phyloP scores from a whole-genome alignment of 108 stramenopile species.

The Epipyxis sp. region DNA sequence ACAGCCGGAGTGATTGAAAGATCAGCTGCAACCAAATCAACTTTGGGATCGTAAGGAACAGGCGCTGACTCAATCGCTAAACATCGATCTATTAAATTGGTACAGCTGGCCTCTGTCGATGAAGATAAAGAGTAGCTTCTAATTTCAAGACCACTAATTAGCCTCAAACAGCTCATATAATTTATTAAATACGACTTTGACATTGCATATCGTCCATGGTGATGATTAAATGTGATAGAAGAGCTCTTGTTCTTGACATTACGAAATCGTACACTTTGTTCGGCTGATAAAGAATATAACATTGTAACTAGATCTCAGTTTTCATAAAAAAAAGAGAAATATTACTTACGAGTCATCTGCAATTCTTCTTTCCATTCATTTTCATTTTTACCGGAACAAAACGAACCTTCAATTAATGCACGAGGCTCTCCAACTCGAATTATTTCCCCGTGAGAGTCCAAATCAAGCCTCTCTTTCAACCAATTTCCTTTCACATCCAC shows the following conservation, averaged over 20 bases:
- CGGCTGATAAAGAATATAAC: too few relatives aligned
- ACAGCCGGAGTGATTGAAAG: slow-evolving; percentile 1
- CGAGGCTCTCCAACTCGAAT: slow-evolving; percentile 32
- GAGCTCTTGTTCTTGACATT: too few relatives aligned
- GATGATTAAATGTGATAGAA: too few relatives aligned
- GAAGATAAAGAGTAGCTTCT: neutral
- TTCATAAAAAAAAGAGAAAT: too few relatives aligned
- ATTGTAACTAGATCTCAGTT: too few relatives aligned
- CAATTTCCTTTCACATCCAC: neutral
- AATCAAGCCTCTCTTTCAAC: slow-evolving; percentile 25
- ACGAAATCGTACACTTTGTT: too few relatives aligned
- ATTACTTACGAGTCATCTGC: too few relatives aligned
- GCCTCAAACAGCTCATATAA: too few relatives aligned
- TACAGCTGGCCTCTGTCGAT: neutral
- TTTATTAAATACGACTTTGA: too few relatives aligned
- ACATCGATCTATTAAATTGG: neutral
- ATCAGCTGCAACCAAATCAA: slow-evolving; percentile 14
- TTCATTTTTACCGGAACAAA: slow-evolving; percentile 11
- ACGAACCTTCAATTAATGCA: slow-evolving; percentile 6
- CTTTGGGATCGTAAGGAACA: slow-evolving; percentile 18
- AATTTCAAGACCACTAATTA: slow-evolving; percentile 14
- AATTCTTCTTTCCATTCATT: neutral
- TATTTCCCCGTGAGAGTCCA: slow-evolving; percentile 30
- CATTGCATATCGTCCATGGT: too few relatives aligned
- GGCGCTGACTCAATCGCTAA: slow-evolving; percentile 12